Conservation (phyloP, 1,284 basidiomycete species). For the Ustilago sp. region DNA sequence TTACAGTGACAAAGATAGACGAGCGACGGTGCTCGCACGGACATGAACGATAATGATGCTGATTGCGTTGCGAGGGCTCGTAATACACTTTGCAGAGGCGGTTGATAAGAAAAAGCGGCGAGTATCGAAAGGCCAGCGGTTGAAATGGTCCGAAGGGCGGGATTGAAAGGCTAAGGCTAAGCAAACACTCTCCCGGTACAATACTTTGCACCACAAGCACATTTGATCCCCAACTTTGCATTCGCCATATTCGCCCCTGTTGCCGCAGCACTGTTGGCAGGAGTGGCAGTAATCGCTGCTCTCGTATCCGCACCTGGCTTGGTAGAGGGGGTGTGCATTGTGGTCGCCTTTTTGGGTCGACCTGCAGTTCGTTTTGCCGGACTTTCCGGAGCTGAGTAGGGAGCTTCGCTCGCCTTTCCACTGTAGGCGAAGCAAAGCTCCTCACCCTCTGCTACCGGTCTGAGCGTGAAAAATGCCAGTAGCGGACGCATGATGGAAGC, state of each 20-base stretch:
- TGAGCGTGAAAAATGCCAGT: conserved; percentile 78
- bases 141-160: too few relatives aligned
- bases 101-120: too few relatives aligned
- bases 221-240: conserved; percentile 12
- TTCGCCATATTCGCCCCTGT: not conserved
- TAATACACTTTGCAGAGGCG: too few relatives aligned
- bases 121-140: too few relatives aligned
- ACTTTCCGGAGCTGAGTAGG: not conserved
- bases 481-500: conserved; percentile 73
- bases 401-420: conserved; percentile 7
- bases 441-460: conserved; percentile 77
- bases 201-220: conserved; percentile 27
- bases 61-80: too few relatives aligned
- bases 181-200: conserved; percentile 29
- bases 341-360: conserved; percentile 7
- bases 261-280: conserved; percentile 7
- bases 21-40: too few relatives aligned
- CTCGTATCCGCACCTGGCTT: conserved; percentile 19
- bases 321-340: conserved; percentile 19
- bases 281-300: conserved; percentile 13
- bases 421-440: conserved; percentile 67
- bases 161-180: not conserved
- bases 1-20: too few relatives aligned
- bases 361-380: not conserved
- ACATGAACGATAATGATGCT: too few relatives aligned